Base-by-base conservation (phyloP, 2,329 filamentous ascomycete genomes). In the Nothophaeocryptopus gaeumannii region DNA sequence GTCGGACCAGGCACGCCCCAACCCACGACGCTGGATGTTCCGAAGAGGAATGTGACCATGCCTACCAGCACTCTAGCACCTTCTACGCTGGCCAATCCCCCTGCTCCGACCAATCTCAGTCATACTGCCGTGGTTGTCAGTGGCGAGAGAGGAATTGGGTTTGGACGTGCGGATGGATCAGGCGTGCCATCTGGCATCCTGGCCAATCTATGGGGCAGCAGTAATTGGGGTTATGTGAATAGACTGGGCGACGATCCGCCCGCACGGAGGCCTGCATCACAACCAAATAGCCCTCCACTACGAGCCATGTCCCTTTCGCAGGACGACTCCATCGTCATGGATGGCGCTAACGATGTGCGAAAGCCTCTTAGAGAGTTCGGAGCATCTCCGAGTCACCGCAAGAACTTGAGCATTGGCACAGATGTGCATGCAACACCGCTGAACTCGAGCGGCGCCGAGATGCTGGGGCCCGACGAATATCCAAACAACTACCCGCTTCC, bases 121-220 rank as follows among this genome's bases (percentile, higher is more conserved):
- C 89, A 88, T 63, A 84, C 84, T 15, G 92, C 91, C 15, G 86
- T 96, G 16, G 78, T 89, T 20, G 82, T 92, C 12, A 89, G 86
- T 60, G 86, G 85, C 44, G 90, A 96, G 63, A 81, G 85, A 53
- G 82, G 83, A 2, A 76, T 89, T 49, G 79, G 79, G 2, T 70
- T 83, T 13, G 57, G 59, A 20, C 83, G 83, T n/a, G 74, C 74
- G 52, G 80, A 83, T 60, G 81, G 76, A 39, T 78, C 78, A n/a
- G 82, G 86, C 36, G 82, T 96, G 70, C 89, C 91, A 1, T 88
- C 87, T 42, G 89, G 89, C 11, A 83, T 96, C 54, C 82, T 96
- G 75, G 91, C 91, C 30, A 97, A 97, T 66, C 80, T 95, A 48
- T 97, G 92, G 92, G 92, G 92, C 42, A 95, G 85, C 63, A 86